Evolutionary conservation across 176 grass and related monocot genomes (phyloP).

Genomic region (Avena sativa): DNA sequence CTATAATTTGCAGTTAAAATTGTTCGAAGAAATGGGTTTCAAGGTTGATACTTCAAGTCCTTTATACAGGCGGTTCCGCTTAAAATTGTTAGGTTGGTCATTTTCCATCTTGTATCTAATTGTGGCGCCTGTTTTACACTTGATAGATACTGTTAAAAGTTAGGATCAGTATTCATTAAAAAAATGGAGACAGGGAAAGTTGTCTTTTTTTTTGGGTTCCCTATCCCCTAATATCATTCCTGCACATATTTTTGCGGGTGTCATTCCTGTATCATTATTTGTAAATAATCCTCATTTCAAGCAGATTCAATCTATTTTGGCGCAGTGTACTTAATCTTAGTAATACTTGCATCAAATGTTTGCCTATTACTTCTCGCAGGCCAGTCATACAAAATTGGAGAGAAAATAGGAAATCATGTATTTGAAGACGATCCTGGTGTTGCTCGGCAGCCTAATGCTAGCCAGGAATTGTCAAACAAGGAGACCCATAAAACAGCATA

Average conservation of each 20-base stretch:
- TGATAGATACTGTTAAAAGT: background rate
- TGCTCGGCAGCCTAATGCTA: slow-evolving; percentile 37
- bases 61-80: slow-evolving; percentile 85
- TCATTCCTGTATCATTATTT: background rate
- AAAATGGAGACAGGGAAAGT: background rate
- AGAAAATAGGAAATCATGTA: slow-evolving; percentile 67
- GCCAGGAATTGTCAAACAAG: slow-evolving; percentile 33
- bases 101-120: slow-evolving; percentile 10
- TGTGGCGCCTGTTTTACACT: background rate
- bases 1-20: slow-evolving; percentile 66
- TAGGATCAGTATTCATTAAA: background rate
- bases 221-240: background rate
- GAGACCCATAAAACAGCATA: slow-evolving; percentile 59
- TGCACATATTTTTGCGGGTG: background rate
- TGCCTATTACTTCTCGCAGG: slow-evolving; percentile 41
- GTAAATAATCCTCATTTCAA: background rate
- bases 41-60: slow-evolving; percentile 80
- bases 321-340: background rate
- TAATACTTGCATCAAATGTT: background rate
- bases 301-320: background rate
- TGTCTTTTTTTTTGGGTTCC: background rate
- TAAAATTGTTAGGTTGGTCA: slow-evolving; percentile 81
- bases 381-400: slow-evolving; percentile 75
- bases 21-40: slow-evolving; percentile 97
- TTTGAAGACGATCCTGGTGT: slow-evolving; percentile 86